Conservation (phyloP, 495 filamentous ascomycete species). For the Aspergillus kassunensis region DNA sequence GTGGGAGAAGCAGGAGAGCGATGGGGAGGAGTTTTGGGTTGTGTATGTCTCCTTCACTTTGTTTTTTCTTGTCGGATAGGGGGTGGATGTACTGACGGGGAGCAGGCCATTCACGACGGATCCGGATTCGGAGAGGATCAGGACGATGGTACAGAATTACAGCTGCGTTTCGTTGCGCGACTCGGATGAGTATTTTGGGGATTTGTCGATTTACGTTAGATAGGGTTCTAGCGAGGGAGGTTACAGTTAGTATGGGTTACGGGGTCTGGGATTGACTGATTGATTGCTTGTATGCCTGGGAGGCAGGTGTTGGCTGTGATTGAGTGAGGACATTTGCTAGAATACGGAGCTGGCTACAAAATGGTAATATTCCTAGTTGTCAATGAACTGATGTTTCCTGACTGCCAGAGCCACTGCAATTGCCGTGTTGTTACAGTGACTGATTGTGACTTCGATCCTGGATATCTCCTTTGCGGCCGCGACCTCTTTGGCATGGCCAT, state of each 20-base stretch:
- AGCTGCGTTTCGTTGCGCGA: conserved; percentile 15
- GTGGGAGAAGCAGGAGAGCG: conserved; percentile 13
- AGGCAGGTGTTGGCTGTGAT: not conserved
- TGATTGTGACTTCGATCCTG: conserved; percentile 19
- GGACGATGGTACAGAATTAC: conserved; percentile 21
- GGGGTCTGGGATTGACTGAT: not conserved
- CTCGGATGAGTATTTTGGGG: conserved; percentile 22
- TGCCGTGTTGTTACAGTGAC: conserved; percentile 15
- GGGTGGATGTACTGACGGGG: not conserved
- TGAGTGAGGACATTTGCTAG: not conserved
- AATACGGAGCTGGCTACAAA: conserved; percentile 4
- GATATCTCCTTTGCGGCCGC: conserved; percentile 13
- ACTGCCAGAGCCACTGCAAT: conserved; percentile 19
- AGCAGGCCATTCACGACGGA: conserved; percentile 22
- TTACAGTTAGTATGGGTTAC: too few species aligned
- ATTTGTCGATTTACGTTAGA: conserved; percentile 22
- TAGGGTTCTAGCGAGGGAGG: too few species aligned
- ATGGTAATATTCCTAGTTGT: not conserved
- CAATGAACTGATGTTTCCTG: not conserved
- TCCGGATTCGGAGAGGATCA: conserved; percentile 22
- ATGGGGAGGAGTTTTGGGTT: conserved; percentile 19
- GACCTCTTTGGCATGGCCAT: conserved; percentile 14
- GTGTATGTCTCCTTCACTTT: conserved; percentile 11
- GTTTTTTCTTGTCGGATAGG: not conserved
- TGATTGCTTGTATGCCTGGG: not conserved